phyloP scores from a whole-genome alignment of 2,329 filamentous ascomycete species.

The Mollisia scopiformis region DNA sequence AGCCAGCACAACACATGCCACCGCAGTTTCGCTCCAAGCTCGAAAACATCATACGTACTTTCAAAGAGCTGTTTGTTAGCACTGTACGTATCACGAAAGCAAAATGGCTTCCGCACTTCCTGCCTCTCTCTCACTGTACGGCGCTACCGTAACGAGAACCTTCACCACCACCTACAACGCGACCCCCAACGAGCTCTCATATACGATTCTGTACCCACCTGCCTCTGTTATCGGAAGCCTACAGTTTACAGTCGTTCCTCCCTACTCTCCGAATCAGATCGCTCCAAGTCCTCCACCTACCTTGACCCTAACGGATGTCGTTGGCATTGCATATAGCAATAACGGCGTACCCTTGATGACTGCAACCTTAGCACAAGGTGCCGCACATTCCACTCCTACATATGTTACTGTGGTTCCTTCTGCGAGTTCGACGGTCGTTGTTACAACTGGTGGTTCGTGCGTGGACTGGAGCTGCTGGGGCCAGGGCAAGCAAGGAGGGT shows the following conservation, averaged over 20 bases:
- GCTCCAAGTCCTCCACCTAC: slow-evolving; percentile 4
- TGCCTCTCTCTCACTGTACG: slow-evolving; percentile 4
- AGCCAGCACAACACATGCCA: no score
- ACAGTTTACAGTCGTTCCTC: slow-evolving; percentile 9
- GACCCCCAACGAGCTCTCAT: background rate
- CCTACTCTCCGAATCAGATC: background rate
- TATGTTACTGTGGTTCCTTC: background rate
- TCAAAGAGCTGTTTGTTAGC: background rate
- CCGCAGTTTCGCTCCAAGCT: background rate
- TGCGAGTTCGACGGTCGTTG: background rate
- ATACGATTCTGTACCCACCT: slow-evolving; percentile 1
- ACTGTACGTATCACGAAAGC: background rate
- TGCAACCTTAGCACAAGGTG: slow-evolving; percentile 13
- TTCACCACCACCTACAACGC: slow-evolving; percentile 19
- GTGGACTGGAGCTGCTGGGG: slow-evolving; percentile 20
- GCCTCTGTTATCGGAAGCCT: background rate
- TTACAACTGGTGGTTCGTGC: background rate
- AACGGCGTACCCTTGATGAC: slow-evolving; percentile 10
- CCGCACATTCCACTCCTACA: background rate
- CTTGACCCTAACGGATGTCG: slow-evolving; percentile 21
- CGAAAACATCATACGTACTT: background rate
- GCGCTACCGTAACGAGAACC: slow-evolving; percentile 15
- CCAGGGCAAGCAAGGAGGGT: slow-evolving; percentile 2
- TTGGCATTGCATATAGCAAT: slow-evolving; percentile 13
- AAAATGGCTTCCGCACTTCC: background rate